These are phyloP conservation scores for Coccomyxa sp. DNA, from an alignment of 139 green algal species.

Conservation along the genomic window DNA sequence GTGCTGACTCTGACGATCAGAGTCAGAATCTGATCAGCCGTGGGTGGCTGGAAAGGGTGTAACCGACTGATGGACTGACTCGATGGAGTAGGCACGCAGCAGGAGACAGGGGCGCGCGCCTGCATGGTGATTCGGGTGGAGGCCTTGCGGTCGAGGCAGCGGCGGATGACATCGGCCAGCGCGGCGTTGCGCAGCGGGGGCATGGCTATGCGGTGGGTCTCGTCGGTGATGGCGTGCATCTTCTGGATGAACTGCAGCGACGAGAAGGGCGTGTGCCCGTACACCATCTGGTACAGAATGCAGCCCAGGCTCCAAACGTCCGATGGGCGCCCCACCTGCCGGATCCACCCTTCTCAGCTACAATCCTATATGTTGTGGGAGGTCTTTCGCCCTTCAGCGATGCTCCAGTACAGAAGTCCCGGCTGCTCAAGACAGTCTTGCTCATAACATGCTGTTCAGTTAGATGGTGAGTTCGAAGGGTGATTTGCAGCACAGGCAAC, in stretches of 20 bases:
- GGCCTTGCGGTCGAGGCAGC: slow-evolving; percentile 84
- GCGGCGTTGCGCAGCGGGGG: slow-evolving; percentile 53
- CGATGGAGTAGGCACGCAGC: too few relatives aligned
- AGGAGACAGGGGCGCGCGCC: slow-evolving; percentile 17
- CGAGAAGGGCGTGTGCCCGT: slow-evolving; percentile 79
- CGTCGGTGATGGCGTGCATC: slow-evolving; percentile 89
- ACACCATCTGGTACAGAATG: slow-evolving; percentile 98
- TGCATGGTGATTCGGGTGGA: slow-evolving; percentile 77
- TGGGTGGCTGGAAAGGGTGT: too few relatives aligned
- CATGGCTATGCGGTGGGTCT: slow-evolving; percentile 58
- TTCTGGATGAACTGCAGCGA: slow-evolving; percentile 89
- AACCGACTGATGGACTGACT: too few relatives aligned
- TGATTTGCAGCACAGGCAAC: too few relatives aligned
- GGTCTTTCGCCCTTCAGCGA: not conserved
- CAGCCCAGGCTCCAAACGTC: slow-evolving; percentile 95
- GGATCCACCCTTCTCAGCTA: not conserved
- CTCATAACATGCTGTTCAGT: too few relatives aligned
- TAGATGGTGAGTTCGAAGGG: too few relatives aligned
- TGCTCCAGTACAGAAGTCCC: too few relatives aligned
- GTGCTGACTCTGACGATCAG: too few relatives aligned
- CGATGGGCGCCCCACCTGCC: slow-evolving; percentile 70
- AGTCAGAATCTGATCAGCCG: too few relatives aligned
- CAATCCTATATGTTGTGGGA: not conserved
- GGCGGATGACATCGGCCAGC: slow-evolving; percentile 68
- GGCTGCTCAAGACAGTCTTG: not conserved